Evolutionary conservation across 2,329 filamentous ascomycete genomes (phyloP).

Genomic region (Sporothrix mexicana): DNA sequence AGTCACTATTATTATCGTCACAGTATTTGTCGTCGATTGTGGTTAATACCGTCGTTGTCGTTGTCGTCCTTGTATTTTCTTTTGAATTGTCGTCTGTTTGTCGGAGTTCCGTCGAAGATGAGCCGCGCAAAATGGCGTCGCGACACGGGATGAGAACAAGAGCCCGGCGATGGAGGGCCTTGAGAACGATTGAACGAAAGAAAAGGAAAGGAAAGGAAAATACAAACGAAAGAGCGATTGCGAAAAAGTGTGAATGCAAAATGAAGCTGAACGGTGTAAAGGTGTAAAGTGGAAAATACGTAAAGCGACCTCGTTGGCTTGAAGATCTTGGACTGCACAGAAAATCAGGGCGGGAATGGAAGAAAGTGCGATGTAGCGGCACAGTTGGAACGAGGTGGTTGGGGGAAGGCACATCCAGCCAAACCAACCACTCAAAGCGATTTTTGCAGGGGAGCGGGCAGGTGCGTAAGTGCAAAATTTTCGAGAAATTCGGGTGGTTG

Average conservation of each 20-base stretch:
- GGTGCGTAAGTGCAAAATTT: constrained; percentile 10
- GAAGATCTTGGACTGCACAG: constrained; percentile 31
- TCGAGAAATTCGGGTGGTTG: constrained; percentile 29
- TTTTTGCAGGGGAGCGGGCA: constrained; percentile 30
- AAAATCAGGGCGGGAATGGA: constrained; percentile 26
- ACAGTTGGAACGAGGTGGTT: constrained; percentile 32
- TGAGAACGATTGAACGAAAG: background rate
- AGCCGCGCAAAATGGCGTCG: constrained; percentile 27
- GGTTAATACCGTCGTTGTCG: background rate
- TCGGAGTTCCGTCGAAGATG: constrained; percentile 12
- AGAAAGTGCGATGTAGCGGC: constrained; percentile 25
- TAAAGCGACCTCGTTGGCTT: constrained; percentile 18
- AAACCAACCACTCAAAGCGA: constrained; percentile 34
- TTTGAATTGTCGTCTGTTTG: constrained; percentile 8
- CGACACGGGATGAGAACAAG: constrained; percentile 7
- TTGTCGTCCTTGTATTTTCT: background rate
- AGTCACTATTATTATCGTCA: constrained; percentile 1
- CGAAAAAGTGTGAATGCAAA: background rate
- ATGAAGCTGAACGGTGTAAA: constrained; percentile 3
- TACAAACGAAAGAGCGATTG: background rate
- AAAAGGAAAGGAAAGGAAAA: background rate
- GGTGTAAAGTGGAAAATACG: constrained; percentile 19
- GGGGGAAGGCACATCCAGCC: constrained; percentile 35
- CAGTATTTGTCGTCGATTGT: background rate
- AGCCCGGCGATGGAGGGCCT: constrained; percentile 17